phyloP scores from a whole-genome alignment of 306 rosid species.

The Lotus japonicus region DNA sequence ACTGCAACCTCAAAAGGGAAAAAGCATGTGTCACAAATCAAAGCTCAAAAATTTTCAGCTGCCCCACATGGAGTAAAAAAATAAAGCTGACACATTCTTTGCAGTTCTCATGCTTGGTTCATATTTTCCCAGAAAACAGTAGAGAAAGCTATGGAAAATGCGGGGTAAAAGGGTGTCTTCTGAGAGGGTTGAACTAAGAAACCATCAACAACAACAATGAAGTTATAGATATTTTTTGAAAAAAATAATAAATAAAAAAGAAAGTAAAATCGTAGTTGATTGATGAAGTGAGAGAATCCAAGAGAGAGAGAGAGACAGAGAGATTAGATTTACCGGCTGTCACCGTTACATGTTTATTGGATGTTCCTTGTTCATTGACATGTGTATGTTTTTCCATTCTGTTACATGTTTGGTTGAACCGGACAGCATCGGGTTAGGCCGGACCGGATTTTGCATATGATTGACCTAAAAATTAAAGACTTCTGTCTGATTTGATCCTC shows the following conservation, averaged over 20 bases:
- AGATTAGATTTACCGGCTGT: conserved; percentile 19
- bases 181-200: too few species aligned
- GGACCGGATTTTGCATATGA: too few species aligned
- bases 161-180: too few species aligned
- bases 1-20: conserved; percentile 25
- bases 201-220: too few species aligned
- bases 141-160: too few species aligned
- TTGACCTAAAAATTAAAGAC: too few species aligned
- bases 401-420: not conserved
- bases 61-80: conserved; percentile 36
- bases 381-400: not conserved
- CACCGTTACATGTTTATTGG: not conserved
- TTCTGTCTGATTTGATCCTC: too few species aligned
- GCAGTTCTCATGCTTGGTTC: conserved; percentile 23
- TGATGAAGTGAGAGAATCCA: conserved; percentile 7
- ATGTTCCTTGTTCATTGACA: not conserved
- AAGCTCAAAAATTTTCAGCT: conserved; percentile 18
- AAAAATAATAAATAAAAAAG: too few species aligned
- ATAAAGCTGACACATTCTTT: conserved; percentile 47
- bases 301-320: not conserved
- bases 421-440: too few species aligned
- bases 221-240: too few species aligned
- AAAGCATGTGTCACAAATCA: conserved; percentile 17
- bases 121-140: conserved; percentile 27
- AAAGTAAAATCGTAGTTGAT: not conserved